phyloP scores from a whole-genome alignment of 2,329 filamentous ascomycete genomes.

The Didymosphaeria variabile region DNA sequence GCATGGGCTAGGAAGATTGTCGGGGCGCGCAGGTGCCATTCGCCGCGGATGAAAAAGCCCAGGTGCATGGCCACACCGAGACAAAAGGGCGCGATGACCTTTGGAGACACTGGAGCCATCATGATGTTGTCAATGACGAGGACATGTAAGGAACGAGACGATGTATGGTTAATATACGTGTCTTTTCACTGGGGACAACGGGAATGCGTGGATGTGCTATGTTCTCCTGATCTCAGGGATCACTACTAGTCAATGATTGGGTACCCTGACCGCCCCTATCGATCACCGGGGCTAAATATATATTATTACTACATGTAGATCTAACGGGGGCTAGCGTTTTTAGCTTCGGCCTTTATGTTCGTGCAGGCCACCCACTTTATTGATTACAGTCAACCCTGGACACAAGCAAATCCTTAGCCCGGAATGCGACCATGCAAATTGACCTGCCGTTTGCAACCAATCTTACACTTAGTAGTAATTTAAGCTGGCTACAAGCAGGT shows the following conservation, averaged over 20 bases:
- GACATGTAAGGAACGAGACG: neutral
- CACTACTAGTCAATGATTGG: neutral
- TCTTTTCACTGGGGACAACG: slow-evolving; percentile 4
- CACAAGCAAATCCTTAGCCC: neutral
- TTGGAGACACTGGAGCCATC: neutral
- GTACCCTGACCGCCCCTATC: neutral
- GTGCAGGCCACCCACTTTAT: neutral
- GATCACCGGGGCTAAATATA: neutral
- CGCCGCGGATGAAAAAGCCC: slow-evolving; percentile 9
- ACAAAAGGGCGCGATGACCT: slow-evolving; percentile 2
- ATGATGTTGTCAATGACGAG: neutral
- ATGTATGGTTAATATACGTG: slow-evolving; percentile 1
- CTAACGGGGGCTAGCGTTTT: neutral
- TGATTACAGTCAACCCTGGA: neutral
- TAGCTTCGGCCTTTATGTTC: slow-evolving; percentile 2
- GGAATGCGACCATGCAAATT: neutral
- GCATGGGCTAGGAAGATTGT: neutral
- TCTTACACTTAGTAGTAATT: neutral
- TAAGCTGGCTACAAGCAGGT: neutral
- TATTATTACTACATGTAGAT: neutral
- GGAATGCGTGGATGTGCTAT: neutral
- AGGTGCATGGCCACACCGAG: slow-evolving; percentile 2
- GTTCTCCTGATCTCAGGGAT: neutral
- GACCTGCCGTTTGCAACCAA: neutral
- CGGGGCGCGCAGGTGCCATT: slow-evolving; percentile 2